Conservation (phyloP, 257 asterid species). For the Cynanchum wilfordii region DNA sequence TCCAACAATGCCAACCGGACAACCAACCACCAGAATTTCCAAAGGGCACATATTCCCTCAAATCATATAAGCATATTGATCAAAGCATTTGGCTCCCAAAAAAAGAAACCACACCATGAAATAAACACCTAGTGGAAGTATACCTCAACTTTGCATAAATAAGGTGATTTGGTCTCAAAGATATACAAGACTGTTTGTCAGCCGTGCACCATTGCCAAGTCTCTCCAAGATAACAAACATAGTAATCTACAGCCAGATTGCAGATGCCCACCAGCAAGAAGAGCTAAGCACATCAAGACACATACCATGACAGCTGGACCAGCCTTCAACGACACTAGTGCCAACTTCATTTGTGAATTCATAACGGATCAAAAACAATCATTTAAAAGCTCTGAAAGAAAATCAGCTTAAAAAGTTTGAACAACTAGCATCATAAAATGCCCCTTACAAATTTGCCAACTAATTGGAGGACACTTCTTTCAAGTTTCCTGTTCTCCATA, state of each 20-base stretch:
- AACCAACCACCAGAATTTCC: no score
- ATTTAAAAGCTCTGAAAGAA: neutral
- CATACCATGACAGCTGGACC: neutral
- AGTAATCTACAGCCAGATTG: neutral
- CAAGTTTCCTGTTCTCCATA: constrained; percentile 1
- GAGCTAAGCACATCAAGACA: neutral
- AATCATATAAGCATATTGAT: neutral
- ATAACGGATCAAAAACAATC: neutral
- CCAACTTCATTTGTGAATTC: constrained; percentile 1
- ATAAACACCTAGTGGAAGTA: neutral
- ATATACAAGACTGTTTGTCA: neutral
- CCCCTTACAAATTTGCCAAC: constrained; percentile 2
- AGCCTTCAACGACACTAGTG: neutral
- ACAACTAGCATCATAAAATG: constrained; percentile 1
- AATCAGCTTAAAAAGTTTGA: constrained; percentile 4
- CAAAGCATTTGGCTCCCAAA: neutral
- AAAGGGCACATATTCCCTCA: neutral
- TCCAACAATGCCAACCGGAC: no score
- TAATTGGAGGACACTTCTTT: constrained; percentile 2
- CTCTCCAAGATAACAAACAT: neutral
- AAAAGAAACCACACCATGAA: neutral
- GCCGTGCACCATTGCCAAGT: neutral
- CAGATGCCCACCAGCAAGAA: neutral
- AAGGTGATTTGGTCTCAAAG: no score
- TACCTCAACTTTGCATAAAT: neutral